Base-by-base conservation (phyloP, 345 rosid genomes). In the Turritis glabra region DNA sequence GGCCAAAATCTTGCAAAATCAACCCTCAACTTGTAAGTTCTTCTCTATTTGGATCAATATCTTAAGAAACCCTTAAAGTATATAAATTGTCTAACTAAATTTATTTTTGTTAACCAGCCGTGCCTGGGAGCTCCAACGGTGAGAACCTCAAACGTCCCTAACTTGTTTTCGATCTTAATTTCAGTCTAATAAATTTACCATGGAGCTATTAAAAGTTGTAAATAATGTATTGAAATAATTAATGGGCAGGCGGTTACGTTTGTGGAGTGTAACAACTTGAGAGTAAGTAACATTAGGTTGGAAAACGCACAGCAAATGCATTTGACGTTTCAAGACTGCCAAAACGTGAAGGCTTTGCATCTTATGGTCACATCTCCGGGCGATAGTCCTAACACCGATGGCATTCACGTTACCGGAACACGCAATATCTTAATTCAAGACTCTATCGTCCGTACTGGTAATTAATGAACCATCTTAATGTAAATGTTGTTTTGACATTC, bases 311-410 rank as follows among this genome's bases (percentile, higher is more conserved):
- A 91, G 41, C 83, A 91, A 69, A 90, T 94, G 93, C 98, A 94
- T 74, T 37, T 94, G 10, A 40, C 65, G 8, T 85, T 94, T 72
- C 80, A 85, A 32, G 69, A 84, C 7, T 87, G 96, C 43, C 4
- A 65, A 0, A 87, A 91, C 50, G 97, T 90, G 0, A 76, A 69
- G 52, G 95, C 85, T 22, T 67, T 72, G 64, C 80, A 85, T 53
- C 86, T 94, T 43, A 25, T 52, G 33, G 85, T 94, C 19, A 78
- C 62, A 8, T 86, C 97, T 19, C 97, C 99, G 0, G 88, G 64
- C 8, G 47, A 83, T 4, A 95, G 99, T 74, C 99, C 97, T 9
- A 95, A 95, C 73, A 94, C 98, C 0, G 98, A 94, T 55, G 98
- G 98, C 0, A 88, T 94, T 71, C 97, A 94, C 64, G 90, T 95